A percentile compares a stretch with the other conserved stretches of the same genome.
Evolutionary conservation across 1,284 basidiomycete genomes (phyloP).

Genomic region (Rhodotorula glutinis): DNA sequence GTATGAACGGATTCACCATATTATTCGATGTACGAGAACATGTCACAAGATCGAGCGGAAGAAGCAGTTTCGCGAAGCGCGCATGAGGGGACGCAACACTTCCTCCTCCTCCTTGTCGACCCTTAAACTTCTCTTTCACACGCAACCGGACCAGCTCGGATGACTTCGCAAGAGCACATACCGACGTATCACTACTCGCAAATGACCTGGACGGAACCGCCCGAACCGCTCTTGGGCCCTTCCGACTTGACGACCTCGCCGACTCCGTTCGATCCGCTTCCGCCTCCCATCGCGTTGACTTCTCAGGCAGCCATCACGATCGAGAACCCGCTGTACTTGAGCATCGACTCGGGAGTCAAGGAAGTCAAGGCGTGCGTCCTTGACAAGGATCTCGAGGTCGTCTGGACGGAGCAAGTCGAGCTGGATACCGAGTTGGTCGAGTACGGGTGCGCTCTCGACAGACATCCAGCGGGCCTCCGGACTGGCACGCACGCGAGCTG

Average conservation of each 20-base stretch:
- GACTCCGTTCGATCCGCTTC: not conserved
- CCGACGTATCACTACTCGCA: not conserved
- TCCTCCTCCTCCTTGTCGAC: not conserved
- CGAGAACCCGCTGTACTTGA: conserved; percentile 46
- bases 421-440: conserved; percentile 73
- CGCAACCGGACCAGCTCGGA: not conserved
- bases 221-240: not conserved
- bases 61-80: no score
- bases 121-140: not conserved
- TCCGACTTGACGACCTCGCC: not conserved
- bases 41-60: no score
- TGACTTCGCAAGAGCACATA: not conserved
- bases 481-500: not conserved
- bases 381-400: conserved; percentile 70
- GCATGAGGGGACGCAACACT: no score
- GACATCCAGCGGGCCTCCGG: no score
- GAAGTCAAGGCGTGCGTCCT: conserved; percentile 73
- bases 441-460: conserved; percentile 67
- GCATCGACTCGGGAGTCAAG: conserved; percentile 68
- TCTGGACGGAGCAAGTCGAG: conserved; percentile 71
- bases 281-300: not conserved
- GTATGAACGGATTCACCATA: no score
- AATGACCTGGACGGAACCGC: not conserved
- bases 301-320: not conserved
- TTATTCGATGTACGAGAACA: no score